Base-by-base conservation (phyloP, 768 basidiomycete genomes). In the Amanita muscaria region DNA sequence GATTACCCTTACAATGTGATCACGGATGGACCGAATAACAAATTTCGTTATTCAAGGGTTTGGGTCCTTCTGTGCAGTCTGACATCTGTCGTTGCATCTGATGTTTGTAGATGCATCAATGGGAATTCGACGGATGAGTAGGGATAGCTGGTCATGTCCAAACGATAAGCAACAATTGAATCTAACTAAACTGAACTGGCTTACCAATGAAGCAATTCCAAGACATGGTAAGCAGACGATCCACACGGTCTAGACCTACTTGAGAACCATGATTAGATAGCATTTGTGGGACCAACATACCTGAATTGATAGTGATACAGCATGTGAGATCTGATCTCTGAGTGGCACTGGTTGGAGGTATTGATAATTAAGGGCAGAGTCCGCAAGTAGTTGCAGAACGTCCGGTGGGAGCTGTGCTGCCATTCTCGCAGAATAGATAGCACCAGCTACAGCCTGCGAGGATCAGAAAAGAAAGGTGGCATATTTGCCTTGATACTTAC, bases 361-460 rank as follows among this genome's bases (percentile, higher is more conserved):
- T 49, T 62, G 65, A 59, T 80, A 78, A 55, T 83, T 64, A 46
- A 83, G 68, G 4, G 75, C 73, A 12, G 72, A 61, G 7, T 65
- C 64, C 14, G 67, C 64, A 35, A 61, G 59, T 35, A 66, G 56
- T 18, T 74, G 60, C 29, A 60, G 56, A 53, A 77, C 48, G 45
- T 64, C 67, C 19, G 67, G 45, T 15, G 83, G 82, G 51, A 85
- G 60, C 44, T 65, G 65, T 29, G 57, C 59, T 32, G 68, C 60
- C 5, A 79, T 59, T 41, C 70, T 66, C 33, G 68, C 73, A 56
- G 80, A 71, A 60, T 85, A 88, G 47, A 86, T 68, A 32, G 85
- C 76, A 14, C 87, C 86, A 43, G 88, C 79, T 22, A 85, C 69
- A 37, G 88, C 77, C 88, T 90, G 53, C 36, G 51, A 40, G 44